These are phyloP conservation scores for Hypoxylon perforatum DNA, from an alignment of 495 filamentous ascomycete species.

Conservation along the genomic window DNA sequence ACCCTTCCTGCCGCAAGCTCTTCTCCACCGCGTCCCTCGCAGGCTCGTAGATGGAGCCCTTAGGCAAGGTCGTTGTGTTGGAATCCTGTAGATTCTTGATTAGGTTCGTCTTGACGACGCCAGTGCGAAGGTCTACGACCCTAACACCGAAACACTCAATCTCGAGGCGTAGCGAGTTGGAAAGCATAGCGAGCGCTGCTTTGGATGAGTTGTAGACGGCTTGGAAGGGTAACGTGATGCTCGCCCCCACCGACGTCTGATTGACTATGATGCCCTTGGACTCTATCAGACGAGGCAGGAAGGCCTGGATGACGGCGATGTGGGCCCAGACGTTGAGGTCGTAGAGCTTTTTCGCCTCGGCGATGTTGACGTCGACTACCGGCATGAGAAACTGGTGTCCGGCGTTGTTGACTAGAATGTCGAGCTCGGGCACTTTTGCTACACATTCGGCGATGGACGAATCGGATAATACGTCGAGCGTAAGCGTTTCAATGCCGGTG, in stretches of 20 bases:
- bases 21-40: slow-evolving; percentile 27
- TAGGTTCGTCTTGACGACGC: slow-evolving; percentile 8
- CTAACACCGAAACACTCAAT: slow-evolving; percentile 45
- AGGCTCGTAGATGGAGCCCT: slow-evolving; percentile 15
- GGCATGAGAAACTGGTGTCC: slow-evolving; percentile 48
- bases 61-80: slow-evolving; percentile 9
- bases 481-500: slow-evolving; percentile 42
- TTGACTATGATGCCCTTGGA: slow-evolving; percentile 47
- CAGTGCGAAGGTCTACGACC: slow-evolving; percentile 40
- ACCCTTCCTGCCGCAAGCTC: not conserved
- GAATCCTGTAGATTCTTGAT: slow-evolving; percentile 4
- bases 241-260: slow-evolving; percentile 37
- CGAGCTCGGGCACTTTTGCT: slow-evolving; percentile 47
- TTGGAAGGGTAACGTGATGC: slow-evolving; percentile 22
- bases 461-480: slow-evolving; percentile 46
- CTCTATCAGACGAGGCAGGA: slow-evolving; percentile 56
- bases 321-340: slow-evolving; percentile 62
- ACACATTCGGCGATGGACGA: slow-evolving; percentile 40
- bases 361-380: slow-evolving; percentile 55
- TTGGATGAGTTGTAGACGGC: slow-evolving; percentile 50
- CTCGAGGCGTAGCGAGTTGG: slow-evolving; percentile 46
- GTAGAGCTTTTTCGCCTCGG: slow-evolving; percentile 53
- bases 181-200: slow-evolving; percentile 40
- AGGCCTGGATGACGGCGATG: slow-evolving; percentile 57
- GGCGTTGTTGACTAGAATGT: slow-evolving; percentile 63